A percentile compares a stretch with the other conserved stretches of the same genome.
These are phyloP conservation scores for Flaveria bidentis DNA, from an alignment of 129 eudicot genomes.

Conservation along the genomic window DNA sequence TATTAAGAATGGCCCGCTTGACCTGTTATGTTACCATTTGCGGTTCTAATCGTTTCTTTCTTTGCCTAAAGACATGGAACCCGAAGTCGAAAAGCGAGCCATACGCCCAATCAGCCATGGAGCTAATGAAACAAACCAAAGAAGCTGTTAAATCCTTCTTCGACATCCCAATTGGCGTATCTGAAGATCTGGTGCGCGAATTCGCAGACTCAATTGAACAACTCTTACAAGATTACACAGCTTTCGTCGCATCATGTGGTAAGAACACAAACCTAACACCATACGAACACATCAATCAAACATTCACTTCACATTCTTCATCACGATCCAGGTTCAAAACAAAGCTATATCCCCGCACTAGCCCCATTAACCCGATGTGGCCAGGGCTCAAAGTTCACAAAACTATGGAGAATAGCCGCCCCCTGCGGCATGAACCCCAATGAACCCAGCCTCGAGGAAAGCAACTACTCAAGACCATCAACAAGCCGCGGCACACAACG, in stretches of 20 bases:
- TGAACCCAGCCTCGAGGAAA: slow-evolving; percentile 38
- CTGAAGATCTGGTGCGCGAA: slow-evolving; percentile 65
- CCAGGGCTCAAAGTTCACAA: slow-evolving; percentile 59
- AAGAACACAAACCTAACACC: slow-evolving; percentile 18
- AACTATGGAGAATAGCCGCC: slow-evolving; percentile 54
- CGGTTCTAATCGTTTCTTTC: slow-evolving; percentile 7
- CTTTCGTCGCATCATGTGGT: slow-evolving; percentile 85
- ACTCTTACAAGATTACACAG: slow-evolving; percentile 53
- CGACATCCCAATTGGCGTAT: slow-evolving; percentile 56
- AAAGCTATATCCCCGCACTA: slow-evolving; percentile 81
- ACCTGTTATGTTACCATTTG: not conserved
- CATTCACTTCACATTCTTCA: not conserved
- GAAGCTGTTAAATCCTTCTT: slow-evolving; percentile 66
- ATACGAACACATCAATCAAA: not conserved
- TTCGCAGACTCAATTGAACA: slow-evolving; percentile 73
- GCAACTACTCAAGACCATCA: slow-evolving; percentile 65
- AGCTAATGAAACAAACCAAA: slow-evolving; percentile 61
- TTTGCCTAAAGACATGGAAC: slow-evolving; percentile 72
- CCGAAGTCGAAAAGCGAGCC: slow-evolving; percentile 94
- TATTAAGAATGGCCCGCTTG: not conserved
- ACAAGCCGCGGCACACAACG: slow-evolving; percentile 99
- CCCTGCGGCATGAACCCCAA: slow-evolving; percentile 34
- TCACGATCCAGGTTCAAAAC: slow-evolving; percentile 64
- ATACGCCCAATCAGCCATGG: slow-evolving; percentile 75
- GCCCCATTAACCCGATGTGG: slow-evolving; percentile 89